Evolutionary conservation across 441 rosid species (phyloP).

Genomic region (Iberis amara): DNA sequence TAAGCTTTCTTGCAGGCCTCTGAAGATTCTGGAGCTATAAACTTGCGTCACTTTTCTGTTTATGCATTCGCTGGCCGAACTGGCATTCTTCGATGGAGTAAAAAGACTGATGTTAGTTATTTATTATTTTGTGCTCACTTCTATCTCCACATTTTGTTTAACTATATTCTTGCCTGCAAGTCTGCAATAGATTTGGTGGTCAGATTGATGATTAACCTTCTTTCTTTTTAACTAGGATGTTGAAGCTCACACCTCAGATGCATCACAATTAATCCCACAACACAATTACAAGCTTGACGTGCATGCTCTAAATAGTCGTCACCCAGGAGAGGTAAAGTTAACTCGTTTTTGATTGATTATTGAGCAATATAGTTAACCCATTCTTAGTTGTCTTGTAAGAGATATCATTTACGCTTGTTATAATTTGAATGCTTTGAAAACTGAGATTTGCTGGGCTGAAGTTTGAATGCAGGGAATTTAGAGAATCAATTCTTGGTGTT

Average conservation of each 20-base stretch:
- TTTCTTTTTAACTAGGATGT: slow-evolving; percentile 52
- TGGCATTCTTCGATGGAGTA: slow-evolving; percentile 76
- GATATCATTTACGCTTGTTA: not conserved
- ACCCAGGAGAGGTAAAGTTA: slow-evolving; percentile 79
- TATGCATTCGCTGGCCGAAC: slow-evolving; percentile 83
- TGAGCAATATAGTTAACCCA: not conserved
- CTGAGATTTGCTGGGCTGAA: slow-evolving; percentile 41
- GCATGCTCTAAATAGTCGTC: slow-evolving; percentile 80
- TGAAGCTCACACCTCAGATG: slow-evolving; percentile 71
- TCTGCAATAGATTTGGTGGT: slow-evolving; percentile 12
- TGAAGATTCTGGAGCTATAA: slow-evolving; percentile 64
- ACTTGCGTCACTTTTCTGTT: slow-evolving; percentile 89
- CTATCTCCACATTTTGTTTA: not conserved
- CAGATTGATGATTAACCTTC: slow-evolving; percentile 16
- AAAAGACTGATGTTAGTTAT: slow-evolving; percentile 76
- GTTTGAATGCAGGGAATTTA: slow-evolving; percentile 95
- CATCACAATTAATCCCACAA: slow-evolving; percentile 80
- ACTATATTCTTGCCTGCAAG: slow-evolving; percentile 2
- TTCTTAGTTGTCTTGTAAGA: slow-evolving; percentile 2
- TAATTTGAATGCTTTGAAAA: slow-evolving; percentile 15
- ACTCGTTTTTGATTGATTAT: slow-evolving; percentile 8
- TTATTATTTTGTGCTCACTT: slow-evolving; percentile 7
- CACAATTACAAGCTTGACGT: slow-evolving; percentile 97
- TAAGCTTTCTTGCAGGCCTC: slow-evolving; percentile 46
- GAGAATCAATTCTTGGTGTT: slow-evolving; percentile 91